These are phyloP conservation scores for Trifolium subterraneum DNA, from an alignment of 306 rosid genomes.

Conservation along the genomic window DNA sequence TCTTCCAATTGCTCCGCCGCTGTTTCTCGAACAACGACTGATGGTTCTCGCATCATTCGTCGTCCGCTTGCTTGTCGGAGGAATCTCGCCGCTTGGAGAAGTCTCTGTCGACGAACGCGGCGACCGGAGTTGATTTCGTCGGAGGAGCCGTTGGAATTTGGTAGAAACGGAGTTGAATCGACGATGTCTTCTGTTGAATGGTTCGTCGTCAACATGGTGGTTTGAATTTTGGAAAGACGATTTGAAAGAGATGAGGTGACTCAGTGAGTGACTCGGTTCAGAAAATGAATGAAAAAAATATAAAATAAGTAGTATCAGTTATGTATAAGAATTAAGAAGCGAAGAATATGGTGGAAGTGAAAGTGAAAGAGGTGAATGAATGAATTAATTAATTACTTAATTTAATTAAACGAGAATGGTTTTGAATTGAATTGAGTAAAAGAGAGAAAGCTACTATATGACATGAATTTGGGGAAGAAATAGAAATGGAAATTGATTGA, in stretches of 20 bases:
- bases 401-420: neutral
- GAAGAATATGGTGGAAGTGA: neutral
- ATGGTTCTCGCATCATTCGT: conserved; percentile 89
- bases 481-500: neutral
- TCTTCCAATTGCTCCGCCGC: conserved; percentile 98
- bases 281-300: conserved; percentile 43
- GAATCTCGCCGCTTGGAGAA: conserved; percentile 89
- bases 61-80: conserved; percentile 90
- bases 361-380: neutral
- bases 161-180: conserved; percentile 71
- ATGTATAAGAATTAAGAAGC: too few species aligned
- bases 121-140: conserved; percentile 66
- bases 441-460: neutral
- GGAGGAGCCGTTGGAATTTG: conserved; percentile 57
- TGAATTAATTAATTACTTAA: neutral
- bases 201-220: conserved; percentile 60
- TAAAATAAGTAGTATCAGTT: too few species aligned
- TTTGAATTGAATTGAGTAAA: conserved; percentile 8
- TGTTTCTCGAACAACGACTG: conserved; percentile 83
- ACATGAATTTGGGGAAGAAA: conserved; percentile 1
- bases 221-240: conserved; percentile 26
- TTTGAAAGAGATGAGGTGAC: conserved; percentile 35
- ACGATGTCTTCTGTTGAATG: conserved; percentile 76
- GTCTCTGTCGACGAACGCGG: conserved; percentile 70
- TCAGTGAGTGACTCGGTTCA: conserved; percentile 32